Percentiles rank a stretch among this genome's conserved stretches.
These are phyloP conservation scores for Apiotrichum sp. DNA, from an alignment of 1,284 basidiomycete species.

Conservation along the genomic window DNA sequence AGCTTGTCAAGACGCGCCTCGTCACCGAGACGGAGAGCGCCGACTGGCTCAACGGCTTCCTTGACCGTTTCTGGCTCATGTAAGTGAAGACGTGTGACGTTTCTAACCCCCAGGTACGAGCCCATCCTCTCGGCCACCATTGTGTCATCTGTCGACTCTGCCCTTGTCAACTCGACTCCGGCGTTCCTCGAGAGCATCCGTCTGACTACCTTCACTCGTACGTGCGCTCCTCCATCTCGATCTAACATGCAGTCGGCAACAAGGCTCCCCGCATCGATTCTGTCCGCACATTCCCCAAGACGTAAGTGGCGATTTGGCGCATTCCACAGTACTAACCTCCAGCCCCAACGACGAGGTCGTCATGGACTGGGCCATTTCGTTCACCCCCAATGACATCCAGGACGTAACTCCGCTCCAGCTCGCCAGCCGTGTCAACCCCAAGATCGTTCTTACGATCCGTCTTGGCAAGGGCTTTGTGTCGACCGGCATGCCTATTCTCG, in stretches of 20 bases:
- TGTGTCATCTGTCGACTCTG: slow-evolving; percentile 79
- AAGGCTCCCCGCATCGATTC: slow-evolving; percentile 83
- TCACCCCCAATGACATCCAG: slow-evolving; percentile 84
- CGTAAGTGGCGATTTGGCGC: slow-evolving; percentile 42
- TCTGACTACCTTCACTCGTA: slow-evolving; percentile 74
- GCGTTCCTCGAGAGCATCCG: slow-evolving; percentile 84
- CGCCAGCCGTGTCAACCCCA: slow-evolving; percentile 78
- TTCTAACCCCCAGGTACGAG: slow-evolving; percentile 56
- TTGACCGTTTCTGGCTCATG: slow-evolving; percentile 71
- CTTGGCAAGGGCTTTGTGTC: slow-evolving; percentile 83
- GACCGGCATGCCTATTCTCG: slow-evolving; percentile 75
- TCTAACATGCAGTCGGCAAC: slow-evolving; percentile 58
- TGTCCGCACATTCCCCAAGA: slow-evolving; percentile 86
- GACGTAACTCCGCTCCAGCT: slow-evolving; percentile 78
- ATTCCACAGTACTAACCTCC: slow-evolving; percentile 2
- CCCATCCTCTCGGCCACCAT: slow-evolving; percentile 74
- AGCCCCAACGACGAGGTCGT: slow-evolving; percentile 76
- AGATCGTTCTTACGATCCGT: slow-evolving; percentile 78
- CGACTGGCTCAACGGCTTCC: slow-evolving; percentile 83
- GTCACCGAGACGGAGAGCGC: slow-evolving; percentile 68
- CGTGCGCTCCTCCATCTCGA: slow-evolving; percentile 4
- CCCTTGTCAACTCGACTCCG: slow-evolving; percentile 69
- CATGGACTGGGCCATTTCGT: slow-evolving; percentile 97
- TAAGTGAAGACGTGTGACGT: too few species aligned
- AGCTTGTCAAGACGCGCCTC: slow-evolving; percentile 83